These are phyloP conservation scores for Murraya koenigii DNA, from an alignment of 345 rosid species.

Conservation along the genomic window DNA sequence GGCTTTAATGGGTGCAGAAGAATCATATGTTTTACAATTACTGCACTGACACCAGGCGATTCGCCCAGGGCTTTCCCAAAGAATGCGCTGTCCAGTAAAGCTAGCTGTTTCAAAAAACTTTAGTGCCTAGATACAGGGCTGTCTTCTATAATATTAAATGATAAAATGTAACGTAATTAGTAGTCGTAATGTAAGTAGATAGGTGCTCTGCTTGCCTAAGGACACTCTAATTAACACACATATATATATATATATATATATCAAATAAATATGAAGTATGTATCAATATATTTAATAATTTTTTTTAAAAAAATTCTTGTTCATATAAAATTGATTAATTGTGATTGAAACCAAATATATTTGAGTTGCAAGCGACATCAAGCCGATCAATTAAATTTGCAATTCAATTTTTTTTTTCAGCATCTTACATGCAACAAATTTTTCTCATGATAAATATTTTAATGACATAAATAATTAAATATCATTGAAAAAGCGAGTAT, in stretches of 20 bases:
- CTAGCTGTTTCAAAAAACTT: too few relatives aligned
- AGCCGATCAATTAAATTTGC: too few relatives aligned
- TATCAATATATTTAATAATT: too few relatives aligned
- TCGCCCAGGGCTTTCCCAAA: constrained; percentile 22
- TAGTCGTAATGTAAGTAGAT: neutral
- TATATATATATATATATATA: too few relatives aligned
- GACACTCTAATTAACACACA: neutral
- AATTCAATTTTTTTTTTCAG: too few relatives aligned
- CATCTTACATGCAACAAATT: too few relatives aligned
- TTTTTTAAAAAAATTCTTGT: neutral
- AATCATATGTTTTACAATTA: constrained; percentile 43
- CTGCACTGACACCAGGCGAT: constrained; percentile 28
- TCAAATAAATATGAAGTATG: too few relatives aligned
- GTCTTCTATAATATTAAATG: neutral
- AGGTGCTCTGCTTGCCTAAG: neutral
- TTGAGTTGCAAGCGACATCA: neutral
- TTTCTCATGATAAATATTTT: too few relatives aligned
- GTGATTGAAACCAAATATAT: neutral
- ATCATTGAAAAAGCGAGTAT: too few relatives aligned
- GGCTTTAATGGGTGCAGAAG: constrained; percentile 30
- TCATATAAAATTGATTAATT: neutral
- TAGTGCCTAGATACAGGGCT: neutral
- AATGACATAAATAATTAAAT: too few relatives aligned
- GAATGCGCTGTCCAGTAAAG: constrained; percentile 15
- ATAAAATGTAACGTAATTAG: neutral